Evolutionary conservation across 768 basidiomycete species (phyloP).

Genomic region (Coprinopsis strossmayeri): DNA sequence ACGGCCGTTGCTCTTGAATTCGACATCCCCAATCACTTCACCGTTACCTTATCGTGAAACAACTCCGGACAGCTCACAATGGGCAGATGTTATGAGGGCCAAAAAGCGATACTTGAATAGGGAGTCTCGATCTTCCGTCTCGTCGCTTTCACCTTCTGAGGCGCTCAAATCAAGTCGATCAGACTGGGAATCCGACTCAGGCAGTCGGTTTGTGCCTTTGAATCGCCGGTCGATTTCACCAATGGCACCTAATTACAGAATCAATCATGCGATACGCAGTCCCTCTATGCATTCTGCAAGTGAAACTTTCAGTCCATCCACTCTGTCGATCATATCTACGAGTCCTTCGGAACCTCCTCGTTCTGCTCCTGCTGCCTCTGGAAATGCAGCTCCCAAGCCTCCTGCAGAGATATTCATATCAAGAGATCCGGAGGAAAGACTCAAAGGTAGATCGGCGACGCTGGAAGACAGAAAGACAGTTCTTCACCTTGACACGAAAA

Average conservation of each 20-base stretch:
- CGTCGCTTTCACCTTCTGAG: constrained; percentile 58
- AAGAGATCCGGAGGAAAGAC: no score
- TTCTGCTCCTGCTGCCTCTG: background rate
- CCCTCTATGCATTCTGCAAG: constrained; percentile 20
- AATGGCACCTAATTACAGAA: constrained; percentile 52
- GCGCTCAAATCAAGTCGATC: constrained; percentile 33
- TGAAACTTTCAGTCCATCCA: constrained; percentile 29
- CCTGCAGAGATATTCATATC: no score
- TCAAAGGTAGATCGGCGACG: no score
- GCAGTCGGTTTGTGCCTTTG: constrained; percentile 54
- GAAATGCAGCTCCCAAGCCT: background rate
- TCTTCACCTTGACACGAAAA: background rate
- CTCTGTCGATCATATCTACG: constrained; percentile 15
- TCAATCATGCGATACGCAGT: constrained; percentile 15
- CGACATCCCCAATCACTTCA: constrained; percentile 38
- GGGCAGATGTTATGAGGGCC: constrained; percentile 41
- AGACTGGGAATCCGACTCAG: constrained; percentile 53
- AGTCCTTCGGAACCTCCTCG: constrained; percentile 2
- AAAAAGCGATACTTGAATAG: constrained; percentile 35
- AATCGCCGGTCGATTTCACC: constrained; percentile 68
- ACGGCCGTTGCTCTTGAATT: constrained; percentile 58
- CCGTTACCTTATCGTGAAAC: constrained; percentile 17
- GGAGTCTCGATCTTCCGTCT: constrained; percentile 57
- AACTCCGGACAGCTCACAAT: constrained; percentile 23
- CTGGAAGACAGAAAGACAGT: no score